phyloP scores from a whole-genome alignment of 2,329 filamentous ascomycete species.

The Annulohypoxylon truncatum region DNA sequence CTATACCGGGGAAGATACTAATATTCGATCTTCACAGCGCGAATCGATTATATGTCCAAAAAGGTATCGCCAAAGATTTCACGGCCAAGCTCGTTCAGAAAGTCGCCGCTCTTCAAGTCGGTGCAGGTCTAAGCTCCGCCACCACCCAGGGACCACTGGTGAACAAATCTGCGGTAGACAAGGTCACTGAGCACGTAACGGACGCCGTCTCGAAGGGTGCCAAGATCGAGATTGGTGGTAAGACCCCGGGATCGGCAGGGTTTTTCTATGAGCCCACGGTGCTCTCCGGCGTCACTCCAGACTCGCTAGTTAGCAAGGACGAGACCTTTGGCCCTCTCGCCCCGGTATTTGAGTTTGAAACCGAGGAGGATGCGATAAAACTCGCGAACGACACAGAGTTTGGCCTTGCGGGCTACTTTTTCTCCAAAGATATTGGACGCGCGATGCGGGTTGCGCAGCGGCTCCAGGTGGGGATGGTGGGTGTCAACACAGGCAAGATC shows the following conservation, averaged over 20 bases:
- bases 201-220: constrained; percentile 74
- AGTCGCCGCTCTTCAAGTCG: constrained; percentile 69
- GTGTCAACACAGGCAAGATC: constrained; percentile 67
- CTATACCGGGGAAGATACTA: background rate
- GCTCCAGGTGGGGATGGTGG: constrained; percentile 74
- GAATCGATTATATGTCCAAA: background rate
- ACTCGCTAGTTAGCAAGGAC: constrained; percentile 75
- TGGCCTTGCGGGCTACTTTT: constrained; percentile 77
- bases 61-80: background rate
- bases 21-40: background rate
- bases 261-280: constrained; percentile 82
- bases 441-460: constrained; percentile 59
- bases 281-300: constrained; percentile 72
- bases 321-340: constrained; percentile 81
- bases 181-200: constrained; percentile 71
- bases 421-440: constrained; percentile 69
- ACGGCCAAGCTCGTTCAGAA: constrained; percentile 53
- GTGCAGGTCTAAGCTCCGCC: constrained; percentile 64
- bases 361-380: constrained; percentile 76
- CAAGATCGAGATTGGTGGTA: constrained; percentile 70
- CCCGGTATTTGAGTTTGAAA: constrained; percentile 75
- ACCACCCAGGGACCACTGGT: constrained; percentile 74
- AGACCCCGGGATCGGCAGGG: constrained; percentile 71
- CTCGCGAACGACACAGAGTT: constrained; percentile 86
- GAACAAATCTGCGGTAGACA: constrained; percentile 65